Evolutionary conservation across 495 filamentous ascomycete species (phyloP).

Genomic region (Hypomontagnella monticulosa): DNA sequence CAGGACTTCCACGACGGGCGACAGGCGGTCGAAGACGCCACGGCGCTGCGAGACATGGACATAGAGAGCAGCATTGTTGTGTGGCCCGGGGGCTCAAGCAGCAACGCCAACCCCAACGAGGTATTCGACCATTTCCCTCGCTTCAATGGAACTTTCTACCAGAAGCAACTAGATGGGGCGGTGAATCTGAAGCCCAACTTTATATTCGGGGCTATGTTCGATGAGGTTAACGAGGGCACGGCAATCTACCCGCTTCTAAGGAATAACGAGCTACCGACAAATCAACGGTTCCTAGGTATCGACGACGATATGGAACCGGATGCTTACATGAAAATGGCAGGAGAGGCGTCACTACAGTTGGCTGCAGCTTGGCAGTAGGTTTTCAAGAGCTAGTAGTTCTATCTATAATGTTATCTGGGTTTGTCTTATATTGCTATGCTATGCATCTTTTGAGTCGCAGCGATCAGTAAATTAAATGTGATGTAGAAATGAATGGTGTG

Average conservation of each 20-base stretch:
- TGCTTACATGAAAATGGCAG: conserved; percentile 47
- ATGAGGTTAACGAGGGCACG: conserved; percentile 47
- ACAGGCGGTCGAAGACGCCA: conserved; percentile 39
- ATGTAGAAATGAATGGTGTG: too few relatives aligned
- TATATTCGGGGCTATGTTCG: conserved; percentile 50
- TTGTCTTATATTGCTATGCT: too few relatives aligned
- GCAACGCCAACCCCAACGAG: conserved; percentile 35
- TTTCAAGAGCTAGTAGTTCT: too few relatives aligned
- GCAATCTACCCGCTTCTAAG: conserved; percentile 37
- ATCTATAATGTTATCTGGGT: too few relatives aligned
- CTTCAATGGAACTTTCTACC: conserved; percentile 46
- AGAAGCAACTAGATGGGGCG: conserved; percentile 43
- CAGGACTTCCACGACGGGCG: conserved; percentile 29
- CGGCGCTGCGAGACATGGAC: conserved; percentile 36
- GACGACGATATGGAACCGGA: conserved; percentile 45
- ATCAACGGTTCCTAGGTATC: conserved; percentile 46
- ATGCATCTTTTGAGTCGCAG: too few relatives aligned
- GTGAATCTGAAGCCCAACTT: conserved; percentile 46
- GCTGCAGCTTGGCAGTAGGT: conserved; percentile 18
- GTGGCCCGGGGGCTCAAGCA: conserved; percentile 43
- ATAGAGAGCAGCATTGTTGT: conserved; percentile 42
- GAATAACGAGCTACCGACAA: conserved; percentile 38
- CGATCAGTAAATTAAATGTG: too few relatives aligned
- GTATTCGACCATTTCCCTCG: conserved; percentile 44
- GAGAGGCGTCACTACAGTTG: conserved; percentile 21